Evolutionary conservation across 768 basidiomycete genomes (phyloP).

Genomic region (Pleurotus tuber-regium): DNA sequence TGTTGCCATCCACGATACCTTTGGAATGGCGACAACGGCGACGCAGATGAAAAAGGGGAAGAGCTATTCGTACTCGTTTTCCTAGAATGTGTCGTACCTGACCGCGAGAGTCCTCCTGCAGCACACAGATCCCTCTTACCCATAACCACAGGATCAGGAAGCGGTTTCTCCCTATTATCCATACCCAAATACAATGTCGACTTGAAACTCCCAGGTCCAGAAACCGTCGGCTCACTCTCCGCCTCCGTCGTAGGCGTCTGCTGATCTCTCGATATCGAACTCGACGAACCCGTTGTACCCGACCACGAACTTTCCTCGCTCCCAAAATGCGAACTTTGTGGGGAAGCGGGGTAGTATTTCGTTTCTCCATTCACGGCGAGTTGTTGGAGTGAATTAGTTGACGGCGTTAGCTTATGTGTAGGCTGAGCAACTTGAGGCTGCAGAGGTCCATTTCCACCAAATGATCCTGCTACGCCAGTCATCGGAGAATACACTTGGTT

Average conservation of each 20-base stretch:
- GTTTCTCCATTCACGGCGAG: constrained; percentile 12
- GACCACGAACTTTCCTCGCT: constrained; percentile 37
- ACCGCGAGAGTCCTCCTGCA: constrained; percentile 13
- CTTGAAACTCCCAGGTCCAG: background rate
- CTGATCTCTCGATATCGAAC: constrained; percentile 37
- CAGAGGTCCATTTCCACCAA: constrained; percentile 1
- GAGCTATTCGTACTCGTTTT: too few relatives aligned
- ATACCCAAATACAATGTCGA: constrained; percentile 20
- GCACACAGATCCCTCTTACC: too few relatives aligned
- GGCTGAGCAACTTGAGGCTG: background rate
- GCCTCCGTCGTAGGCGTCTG: constrained; percentile 37
- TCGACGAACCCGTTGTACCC: constrained; percentile 38
- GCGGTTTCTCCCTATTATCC: too few relatives aligned
- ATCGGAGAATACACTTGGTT: background rate
- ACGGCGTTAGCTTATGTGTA: background rate
- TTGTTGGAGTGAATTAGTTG: constrained; percentile 8
- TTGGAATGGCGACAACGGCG: constrained; percentile 30
- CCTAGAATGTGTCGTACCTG: constrained; percentile 11
- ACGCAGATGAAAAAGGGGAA: constrained; percentile 15
- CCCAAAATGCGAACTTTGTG: constrained; percentile 47
- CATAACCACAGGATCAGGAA: constrained; percentile 16
- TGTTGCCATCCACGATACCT: constrained; percentile 65
- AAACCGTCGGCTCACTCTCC: constrained; percentile 11
- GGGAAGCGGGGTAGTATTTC: constrained; percentile 37
- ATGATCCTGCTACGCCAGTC: background rate